Conservation (phyloP, 352 stramenopile genomes). For the Pythium monospermum region DNA sequence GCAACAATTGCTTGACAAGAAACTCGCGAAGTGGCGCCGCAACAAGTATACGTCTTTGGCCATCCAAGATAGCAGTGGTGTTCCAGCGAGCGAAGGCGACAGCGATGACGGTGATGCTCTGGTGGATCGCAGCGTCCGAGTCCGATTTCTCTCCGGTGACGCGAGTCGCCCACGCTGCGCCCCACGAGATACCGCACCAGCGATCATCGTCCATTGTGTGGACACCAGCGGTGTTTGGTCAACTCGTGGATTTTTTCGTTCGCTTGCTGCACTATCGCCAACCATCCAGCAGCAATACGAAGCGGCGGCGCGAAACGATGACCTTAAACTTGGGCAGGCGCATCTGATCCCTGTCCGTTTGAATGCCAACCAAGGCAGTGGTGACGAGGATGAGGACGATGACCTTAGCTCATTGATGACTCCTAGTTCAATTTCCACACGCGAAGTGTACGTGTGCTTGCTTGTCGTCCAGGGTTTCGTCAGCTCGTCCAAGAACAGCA, state of each 20-base stretch:
- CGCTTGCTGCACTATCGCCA: slow-evolving; percentile 44
- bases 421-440: neutral
- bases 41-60: slow-evolving; percentile 59
- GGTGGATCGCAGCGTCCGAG: slow-evolving; percentile 14
- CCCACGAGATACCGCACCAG: slow-evolving; percentile 6
- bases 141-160: slow-evolving; percentile 56
- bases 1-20: slow-evolving; percentile 36
- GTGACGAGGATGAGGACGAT: slow-evolving; percentile 1
- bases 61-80: slow-evolving; percentile 15
- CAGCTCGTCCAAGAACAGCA: slow-evolving; percentile 15
- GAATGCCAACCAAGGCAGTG: neutral
- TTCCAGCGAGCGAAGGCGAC: neutral
- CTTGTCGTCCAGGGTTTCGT: slow-evolving; percentile 67
- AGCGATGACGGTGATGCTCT: slow-evolving; percentile 6
- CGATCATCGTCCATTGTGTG: slow-evolving; percentile 70
- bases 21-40: slow-evolving; percentile 45
- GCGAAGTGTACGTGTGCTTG: slow-evolving; percentile 53
- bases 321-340: slow-evolving; percentile 70
- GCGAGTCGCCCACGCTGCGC: slow-evolving; percentile 38
- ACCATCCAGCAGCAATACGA: slow-evolving; percentile 61
- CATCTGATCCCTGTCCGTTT: slow-evolving; percentile 49
- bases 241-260: slow-evolving; percentile 66
- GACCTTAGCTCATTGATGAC: neutral
- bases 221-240: slow-evolving; percentile 74
- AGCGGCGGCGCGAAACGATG: slow-evolving; percentile 38